phyloP scores from a whole-genome alignment of 257 asterid species.

The Voacanga thouarsii region DNA sequence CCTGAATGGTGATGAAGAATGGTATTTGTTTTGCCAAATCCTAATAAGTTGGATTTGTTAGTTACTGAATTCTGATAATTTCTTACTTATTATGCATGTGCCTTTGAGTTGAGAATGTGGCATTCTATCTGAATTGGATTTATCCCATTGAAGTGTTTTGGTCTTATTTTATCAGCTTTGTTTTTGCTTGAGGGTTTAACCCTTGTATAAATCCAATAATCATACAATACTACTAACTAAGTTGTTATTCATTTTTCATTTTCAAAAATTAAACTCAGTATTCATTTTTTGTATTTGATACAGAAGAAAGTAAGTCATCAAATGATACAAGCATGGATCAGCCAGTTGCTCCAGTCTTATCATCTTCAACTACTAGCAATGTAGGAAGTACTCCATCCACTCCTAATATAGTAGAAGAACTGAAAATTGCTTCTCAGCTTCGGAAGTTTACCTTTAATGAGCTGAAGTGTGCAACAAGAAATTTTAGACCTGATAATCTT shows the following conservation, averaged over 20 bases:
- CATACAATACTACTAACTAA: neutral
- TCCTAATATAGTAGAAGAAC: constrained; percentile 53
- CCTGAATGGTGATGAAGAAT: neutral
- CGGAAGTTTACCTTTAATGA: constrained; percentile 65
- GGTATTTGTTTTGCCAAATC: neutral
- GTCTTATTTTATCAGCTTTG: neutral
- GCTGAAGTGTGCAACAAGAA: constrained; percentile 64
- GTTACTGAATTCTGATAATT: neutral
- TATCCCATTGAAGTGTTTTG: neutral
- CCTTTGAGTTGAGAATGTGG: neutral
- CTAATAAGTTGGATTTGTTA: neutral
- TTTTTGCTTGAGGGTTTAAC: neutral
- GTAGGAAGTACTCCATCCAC: constrained; percentile 59
- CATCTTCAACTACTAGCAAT: constrained; percentile 66
- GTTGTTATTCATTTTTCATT: neutral
- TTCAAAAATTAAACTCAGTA: neutral
- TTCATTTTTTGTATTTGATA: constrained; percentile 10
- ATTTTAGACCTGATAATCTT: constrained; percentile 65
- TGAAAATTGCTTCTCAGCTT: constrained; percentile 78
- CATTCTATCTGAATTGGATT: neutral
- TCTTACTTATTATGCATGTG: neutral
- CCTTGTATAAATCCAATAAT: neutral
- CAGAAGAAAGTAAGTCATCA: constrained; percentile 72
- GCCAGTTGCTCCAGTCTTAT: constrained; percentile 50
- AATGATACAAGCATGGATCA: constrained; percentile 49